Evolutionary conservation across 148 eudicot species (phyloP).

Genomic region (Oxyria digyna): DNA sequence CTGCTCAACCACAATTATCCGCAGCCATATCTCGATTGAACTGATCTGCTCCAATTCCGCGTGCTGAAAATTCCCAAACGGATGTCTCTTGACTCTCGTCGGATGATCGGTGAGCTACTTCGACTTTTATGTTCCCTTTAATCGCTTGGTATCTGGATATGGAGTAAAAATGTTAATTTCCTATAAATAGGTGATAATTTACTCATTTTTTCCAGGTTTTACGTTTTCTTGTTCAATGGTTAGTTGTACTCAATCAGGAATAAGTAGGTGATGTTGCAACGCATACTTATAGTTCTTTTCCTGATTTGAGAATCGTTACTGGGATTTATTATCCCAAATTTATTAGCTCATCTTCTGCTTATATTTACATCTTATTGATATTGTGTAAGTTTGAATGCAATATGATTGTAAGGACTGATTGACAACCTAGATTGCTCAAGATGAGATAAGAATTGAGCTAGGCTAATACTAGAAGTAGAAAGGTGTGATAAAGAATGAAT

Average conservation of each 20-base stretch:
- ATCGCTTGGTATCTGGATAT: not conserved
- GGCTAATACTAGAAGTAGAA: not conserved
- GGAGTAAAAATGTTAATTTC: not conserved
- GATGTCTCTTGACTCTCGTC: conserved; percentile 16
- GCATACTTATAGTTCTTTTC: not conserved
- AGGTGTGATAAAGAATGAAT: not conserved
- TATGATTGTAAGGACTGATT: not conserved
- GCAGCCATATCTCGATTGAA: not conserved
- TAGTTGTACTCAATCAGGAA: not conserved
- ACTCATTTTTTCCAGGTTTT: not conserved
- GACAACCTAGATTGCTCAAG: not conserved
- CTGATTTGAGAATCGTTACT: not conserved
- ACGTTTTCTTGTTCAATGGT: not conserved
- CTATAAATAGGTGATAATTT: not conserved
- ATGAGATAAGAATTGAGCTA: not conserved
- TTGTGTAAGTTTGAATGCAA: not conserved
- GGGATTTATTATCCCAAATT: not conserved
- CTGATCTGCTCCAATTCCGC: not conserved
- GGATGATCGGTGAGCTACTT: conserved; percentile 31
- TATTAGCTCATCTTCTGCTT: not conserved
- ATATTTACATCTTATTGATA: not conserved
- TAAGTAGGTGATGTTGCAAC: not conserved
- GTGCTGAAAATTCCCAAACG: not conserved
- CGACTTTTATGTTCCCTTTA: conserved; percentile 8
- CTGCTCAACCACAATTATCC: not conserved